A percentile compares a stretch with the other conserved stretches of the same genome.
Conservation (phyloP, 108 stramenopile species). For the Skeletonema grethae region DNA sequence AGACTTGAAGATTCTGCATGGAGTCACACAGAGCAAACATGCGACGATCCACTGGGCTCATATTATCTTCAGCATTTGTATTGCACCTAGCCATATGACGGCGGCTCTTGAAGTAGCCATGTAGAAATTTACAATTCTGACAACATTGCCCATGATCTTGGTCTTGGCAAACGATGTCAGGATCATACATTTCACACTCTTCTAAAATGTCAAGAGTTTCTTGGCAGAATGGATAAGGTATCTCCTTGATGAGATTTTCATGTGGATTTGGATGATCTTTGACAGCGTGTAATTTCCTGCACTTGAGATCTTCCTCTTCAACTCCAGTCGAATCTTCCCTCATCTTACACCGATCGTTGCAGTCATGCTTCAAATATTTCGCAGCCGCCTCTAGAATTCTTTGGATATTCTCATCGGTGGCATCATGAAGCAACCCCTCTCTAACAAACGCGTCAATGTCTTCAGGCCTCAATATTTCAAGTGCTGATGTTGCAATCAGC, state of each 20-base stretch:
- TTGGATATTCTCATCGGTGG: not conserved
- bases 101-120: not conserved
- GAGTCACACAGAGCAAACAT: constrained; percentile 7
- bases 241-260: not conserved
- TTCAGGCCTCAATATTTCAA: not conserved
- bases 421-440: not conserved
- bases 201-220: constrained; percentile 1
- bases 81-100: constrained; percentile 10
- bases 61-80: constrained; percentile 9
- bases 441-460: not conserved
- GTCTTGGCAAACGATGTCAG: not conserved
- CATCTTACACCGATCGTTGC: not conserved
- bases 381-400: not conserved
- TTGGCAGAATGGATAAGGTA: not conserved
- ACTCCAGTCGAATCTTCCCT: not conserved
- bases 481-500: not conserved
- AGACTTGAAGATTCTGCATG: constrained; percentile 25
- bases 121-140: not conserved
- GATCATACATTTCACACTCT: not conserved
- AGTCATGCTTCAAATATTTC: not conserved
- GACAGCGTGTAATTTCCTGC: not conserved
- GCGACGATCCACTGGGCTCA: constrained; percentile 8
- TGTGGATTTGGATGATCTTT: not conserved
- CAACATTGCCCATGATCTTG: not conserved
- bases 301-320: not conserved